Evolutionary conservation across 441 rosid species (phyloP).

Genomic region (Eruca vesicaria): DNA sequence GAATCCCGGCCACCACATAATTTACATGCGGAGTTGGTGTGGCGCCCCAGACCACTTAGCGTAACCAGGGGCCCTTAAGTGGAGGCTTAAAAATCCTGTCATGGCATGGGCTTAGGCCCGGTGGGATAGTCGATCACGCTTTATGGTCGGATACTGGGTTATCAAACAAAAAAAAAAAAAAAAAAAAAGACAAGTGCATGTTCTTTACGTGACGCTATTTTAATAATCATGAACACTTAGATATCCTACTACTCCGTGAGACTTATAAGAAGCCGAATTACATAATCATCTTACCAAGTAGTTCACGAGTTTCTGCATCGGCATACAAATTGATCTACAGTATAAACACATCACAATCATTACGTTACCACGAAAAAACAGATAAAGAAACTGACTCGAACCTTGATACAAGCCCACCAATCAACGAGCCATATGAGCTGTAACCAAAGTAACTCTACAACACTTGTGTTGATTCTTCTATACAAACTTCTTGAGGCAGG

Average conservation of each 20-base stretch:
- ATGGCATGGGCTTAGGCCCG: no score
- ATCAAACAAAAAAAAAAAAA: no score
- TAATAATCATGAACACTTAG: slow-evolving; percentile 3
- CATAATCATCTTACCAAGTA: slow-evolving; percentile 45
- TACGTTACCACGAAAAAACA: not conserved
- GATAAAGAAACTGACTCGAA: not conserved
- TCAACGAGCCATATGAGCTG: slow-evolving; percentile 1
- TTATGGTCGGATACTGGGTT: no score
- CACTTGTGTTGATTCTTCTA: slow-evolving; percentile 42
- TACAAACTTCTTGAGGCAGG: slow-evolving; percentile 53
- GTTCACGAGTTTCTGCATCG: slow-evolving; percentile 47
- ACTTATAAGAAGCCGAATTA: not conserved
- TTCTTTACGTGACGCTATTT: slow-evolving; percentile 58
- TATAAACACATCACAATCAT: not conserved
- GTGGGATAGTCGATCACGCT: no score
- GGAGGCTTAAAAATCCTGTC: no score
- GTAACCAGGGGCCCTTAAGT: no score
- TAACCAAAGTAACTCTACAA: not conserved
- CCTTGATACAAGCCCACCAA: not conserved
- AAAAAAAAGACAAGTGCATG: slow-evolving; percentile 68
- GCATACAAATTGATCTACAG: slow-evolving; percentile 39
- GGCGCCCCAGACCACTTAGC: no score
- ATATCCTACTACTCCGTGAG: not conserved
- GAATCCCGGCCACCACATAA: no score
- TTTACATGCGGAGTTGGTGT: no score